phyloP scores from a whole-genome alignment of 2,329 filamentous ascomycete species.

The Cadophora sp. region DNA sequence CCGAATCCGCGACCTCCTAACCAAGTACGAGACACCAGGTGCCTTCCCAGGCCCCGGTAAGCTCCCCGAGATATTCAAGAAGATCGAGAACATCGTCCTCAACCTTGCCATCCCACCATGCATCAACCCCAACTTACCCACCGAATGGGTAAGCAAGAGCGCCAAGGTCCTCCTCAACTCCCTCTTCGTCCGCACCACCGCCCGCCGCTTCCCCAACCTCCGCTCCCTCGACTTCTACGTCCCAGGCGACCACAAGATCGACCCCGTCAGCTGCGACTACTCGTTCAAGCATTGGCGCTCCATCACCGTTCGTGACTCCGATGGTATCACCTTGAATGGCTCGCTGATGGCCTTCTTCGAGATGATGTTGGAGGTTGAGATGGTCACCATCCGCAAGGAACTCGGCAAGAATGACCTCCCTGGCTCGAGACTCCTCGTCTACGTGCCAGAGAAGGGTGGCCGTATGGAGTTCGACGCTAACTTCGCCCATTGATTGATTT shows the following conservation, averaged over 20 bases:
- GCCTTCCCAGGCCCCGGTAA: not conserved
- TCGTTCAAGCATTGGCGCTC: not conserved
- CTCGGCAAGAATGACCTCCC: not conserved
- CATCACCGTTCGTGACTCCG: not conserved
- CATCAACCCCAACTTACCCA: not conserved
- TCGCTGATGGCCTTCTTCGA: not conserved
- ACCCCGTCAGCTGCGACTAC: not conserved
- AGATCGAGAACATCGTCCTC: conserved; percentile 2
- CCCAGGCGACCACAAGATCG: conserved; percentile 3
- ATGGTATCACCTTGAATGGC: not conserved
- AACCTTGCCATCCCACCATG: not conserved
- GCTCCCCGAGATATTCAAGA: not conserved
- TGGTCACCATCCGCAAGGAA: not conserved
- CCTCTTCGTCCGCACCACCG: not conserved
- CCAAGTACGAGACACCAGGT: not conserved
- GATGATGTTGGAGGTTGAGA: not conserved
- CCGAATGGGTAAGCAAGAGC: conserved; percentile 2
- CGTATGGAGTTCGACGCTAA: not conserved
- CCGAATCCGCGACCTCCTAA: not conserved
- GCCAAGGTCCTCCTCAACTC: not conserved
- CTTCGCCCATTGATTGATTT: not conserved
- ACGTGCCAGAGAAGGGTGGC: not conserved
- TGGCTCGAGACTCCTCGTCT: not conserved
- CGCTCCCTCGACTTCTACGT: conserved; percentile 2
- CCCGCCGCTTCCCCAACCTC: conserved; percentile 4